Conservation (phyloP, 768 basidiomycete species). For the Tricholomella constricta region DNA sequence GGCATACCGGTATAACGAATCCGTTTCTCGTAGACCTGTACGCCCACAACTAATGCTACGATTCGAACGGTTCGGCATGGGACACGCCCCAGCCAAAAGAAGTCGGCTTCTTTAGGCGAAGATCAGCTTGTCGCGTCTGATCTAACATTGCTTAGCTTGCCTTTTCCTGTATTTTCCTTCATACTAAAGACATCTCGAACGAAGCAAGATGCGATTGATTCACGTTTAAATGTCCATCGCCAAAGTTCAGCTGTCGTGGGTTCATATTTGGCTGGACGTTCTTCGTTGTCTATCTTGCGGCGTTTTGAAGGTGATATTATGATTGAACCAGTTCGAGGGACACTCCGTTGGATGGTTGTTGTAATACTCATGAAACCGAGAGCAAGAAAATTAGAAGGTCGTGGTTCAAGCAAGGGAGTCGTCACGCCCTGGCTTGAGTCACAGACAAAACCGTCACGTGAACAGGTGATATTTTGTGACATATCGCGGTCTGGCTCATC, state of each 20-base stretch:
- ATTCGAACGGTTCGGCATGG: constrained; percentile 68
- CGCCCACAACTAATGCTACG: constrained; percentile 65
- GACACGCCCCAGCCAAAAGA: constrained; percentile 70
- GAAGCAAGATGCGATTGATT: constrained; percentile 57
- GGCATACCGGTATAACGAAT: constrained; percentile 59
- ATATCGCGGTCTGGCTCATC: too few relatives aligned
- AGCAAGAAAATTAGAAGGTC: not conserved
- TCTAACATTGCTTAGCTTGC: constrained; percentile 17
- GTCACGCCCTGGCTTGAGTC: too few relatives aligned
- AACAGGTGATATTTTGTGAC: too few relatives aligned
- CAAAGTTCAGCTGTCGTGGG: constrained; percentile 35
- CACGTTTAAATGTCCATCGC: constrained; percentile 60
- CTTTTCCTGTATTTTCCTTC: constrained; percentile 37
- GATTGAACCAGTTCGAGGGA: constrained; percentile 6
- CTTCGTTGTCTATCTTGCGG: constrained; percentile 7
- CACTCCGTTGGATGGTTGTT: constrained; percentile 11
- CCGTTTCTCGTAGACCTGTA: constrained; percentile 59
- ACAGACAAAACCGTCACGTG: too few relatives aligned
- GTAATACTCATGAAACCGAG: constrained; percentile 26
- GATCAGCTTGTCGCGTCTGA: constrained; percentile 1
- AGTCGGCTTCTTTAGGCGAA: constrained; percentile 49
- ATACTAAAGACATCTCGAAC: constrained; percentile 52
- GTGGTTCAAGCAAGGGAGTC: too few relatives aligned
- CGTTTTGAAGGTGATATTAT: constrained; percentile 25
- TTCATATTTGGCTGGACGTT: constrained; percentile 1